These are phyloP conservation scores for Logfia minima DNA, from an alignment of 129 eudicot genomes.

Conservation along the genomic window DNA sequence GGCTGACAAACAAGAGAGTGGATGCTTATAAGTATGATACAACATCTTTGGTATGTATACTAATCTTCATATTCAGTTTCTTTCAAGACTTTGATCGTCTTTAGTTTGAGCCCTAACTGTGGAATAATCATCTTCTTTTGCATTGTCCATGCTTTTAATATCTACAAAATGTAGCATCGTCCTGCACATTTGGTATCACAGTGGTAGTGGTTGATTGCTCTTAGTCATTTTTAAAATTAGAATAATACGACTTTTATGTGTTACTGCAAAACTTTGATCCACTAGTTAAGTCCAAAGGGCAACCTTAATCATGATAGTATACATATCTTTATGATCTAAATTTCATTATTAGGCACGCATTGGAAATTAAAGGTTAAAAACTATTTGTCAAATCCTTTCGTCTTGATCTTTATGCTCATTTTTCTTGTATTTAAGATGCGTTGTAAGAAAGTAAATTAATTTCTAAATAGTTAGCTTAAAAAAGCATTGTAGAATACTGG, in stretches of 20 bases:
- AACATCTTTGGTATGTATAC: slow-evolving; percentile 51
- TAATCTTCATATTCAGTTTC: slow-evolving; percentile 8
- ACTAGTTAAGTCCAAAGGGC: neutral
- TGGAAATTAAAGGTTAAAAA: too few species aligned
- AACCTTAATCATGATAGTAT: neutral
- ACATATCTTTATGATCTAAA: neutral
- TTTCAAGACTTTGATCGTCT: neutral
- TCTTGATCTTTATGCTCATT: too few species aligned
- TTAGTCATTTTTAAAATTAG: neutral
- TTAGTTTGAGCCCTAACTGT: neutral
- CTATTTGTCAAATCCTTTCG: too few species aligned
- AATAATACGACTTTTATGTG: neutral
- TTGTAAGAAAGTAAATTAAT: too few species aligned
- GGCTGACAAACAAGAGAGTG: slow-evolving; percentile 61
- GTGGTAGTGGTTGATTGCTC: slow-evolving; percentile 13
- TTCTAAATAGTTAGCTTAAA: neutral
- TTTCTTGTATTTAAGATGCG: too few species aligned
- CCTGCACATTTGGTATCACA: neutral
- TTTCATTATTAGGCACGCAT: too few species aligned
- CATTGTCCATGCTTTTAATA: neutral
- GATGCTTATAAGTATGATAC: slow-evolving; percentile 52
- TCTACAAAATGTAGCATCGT: neutral
- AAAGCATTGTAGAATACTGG: too few species aligned
- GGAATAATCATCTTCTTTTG: slow-evolving; percentile 4
- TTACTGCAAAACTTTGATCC: too few species aligned